Conservation (phyloP, 768 basidiomycete genomes). For the Antrodiella citrinella region DNA sequence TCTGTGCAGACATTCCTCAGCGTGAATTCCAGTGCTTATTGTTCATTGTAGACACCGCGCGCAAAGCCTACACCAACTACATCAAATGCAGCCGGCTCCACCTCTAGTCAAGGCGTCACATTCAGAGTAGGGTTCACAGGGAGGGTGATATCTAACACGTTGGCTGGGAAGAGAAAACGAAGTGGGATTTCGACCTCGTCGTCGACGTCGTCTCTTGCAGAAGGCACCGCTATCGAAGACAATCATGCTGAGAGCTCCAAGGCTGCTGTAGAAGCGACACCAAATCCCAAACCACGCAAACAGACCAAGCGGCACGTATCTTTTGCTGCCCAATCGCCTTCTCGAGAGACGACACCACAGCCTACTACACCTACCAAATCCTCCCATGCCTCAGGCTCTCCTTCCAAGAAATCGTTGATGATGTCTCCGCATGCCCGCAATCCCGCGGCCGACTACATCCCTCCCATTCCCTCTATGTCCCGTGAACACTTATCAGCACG, state of each 20-base stretch:
- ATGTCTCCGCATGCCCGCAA: slow-evolving; percentile 41
- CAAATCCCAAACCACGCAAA: slow-evolving; percentile 59
- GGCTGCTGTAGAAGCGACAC: slow-evolving; percentile 35
- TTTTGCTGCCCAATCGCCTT: slow-evolving; percentile 21
- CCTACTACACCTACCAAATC: slow-evolving; percentile 18
- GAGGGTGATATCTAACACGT: slow-evolving; percentile 8
- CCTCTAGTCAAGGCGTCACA: not conserved
- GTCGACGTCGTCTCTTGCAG: not conserved
- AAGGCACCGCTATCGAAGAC: slow-evolving; percentile 6
- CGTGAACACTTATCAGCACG: slow-evolving; percentile 17
- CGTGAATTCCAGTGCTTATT: slow-evolving; percentile 15
- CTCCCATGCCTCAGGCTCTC: slow-evolving; percentile 16
- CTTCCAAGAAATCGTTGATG: slow-evolving; percentile 19
- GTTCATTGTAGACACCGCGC: too few species aligned
- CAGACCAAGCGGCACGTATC: slow-evolving; percentile 19
- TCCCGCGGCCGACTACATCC: slow-evolving; percentile 41
- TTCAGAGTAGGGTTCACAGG: not conserved
- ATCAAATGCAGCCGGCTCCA: not conserved
- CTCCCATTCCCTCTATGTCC: slow-evolving; percentile 22
- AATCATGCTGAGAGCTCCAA: slow-evolving; percentile 14
- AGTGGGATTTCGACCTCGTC: not conserved
- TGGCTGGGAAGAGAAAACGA: slow-evolving; percentile 9
- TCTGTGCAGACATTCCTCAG: slow-evolving; percentile 14
- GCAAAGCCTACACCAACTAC: too few species aligned
- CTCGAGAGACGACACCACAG: slow-evolving; percentile 14